Base-by-base conservation (phyloP, 2,329 filamentous ascomycete genomes). In the Fusarium dlaminii region DNA sequence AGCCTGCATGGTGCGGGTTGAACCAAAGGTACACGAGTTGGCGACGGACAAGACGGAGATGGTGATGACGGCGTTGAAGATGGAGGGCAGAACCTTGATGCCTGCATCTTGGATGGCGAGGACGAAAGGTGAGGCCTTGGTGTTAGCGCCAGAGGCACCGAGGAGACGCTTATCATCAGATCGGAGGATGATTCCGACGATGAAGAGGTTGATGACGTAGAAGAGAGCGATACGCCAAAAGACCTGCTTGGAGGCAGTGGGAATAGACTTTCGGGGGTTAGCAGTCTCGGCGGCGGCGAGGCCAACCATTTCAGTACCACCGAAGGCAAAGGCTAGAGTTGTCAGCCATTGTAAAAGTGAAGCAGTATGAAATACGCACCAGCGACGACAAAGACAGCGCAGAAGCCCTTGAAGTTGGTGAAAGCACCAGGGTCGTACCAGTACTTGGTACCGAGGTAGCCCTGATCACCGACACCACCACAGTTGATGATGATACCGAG, bases 21-120 rank as follows among this genome's bases (percentile, higher is more conserved):
- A 96, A 36, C 95, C 96, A 79, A 97, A 98, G 66, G 98, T 92
- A 74, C 95, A 92, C 6, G 94, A 95, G 83, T 98, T 98, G 66
- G 95, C 95, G 66, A 98, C 95, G 1, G 94, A 97, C 36, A 98
- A 86, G 30, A 98, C 95, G n/a, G 95, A 93, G 75, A 98, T 91
- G 80, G 98, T 91, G 81, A 98, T 97, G 67, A 98, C 94, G n/a
- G 90, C 91, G 83, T 98, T 98, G 92, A 98, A 96, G 65, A 98
- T 89, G 2, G 93, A 95, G 8, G 94, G 94, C 10, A 98, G 89
- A 10, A 92, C 91, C 52, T 89, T 84, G 79, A 98, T 97, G 22
- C 93, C 91, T 3, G 95, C 94, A 71, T 95, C 92, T 72, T 93
- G 86, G 77, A 98, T 97, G 73, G 95, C 94, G 77, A 98, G 95